phyloP scores from a whole-genome alignment of 73 alveolate genomes.

The Paraurostyla sp. region DNA sequence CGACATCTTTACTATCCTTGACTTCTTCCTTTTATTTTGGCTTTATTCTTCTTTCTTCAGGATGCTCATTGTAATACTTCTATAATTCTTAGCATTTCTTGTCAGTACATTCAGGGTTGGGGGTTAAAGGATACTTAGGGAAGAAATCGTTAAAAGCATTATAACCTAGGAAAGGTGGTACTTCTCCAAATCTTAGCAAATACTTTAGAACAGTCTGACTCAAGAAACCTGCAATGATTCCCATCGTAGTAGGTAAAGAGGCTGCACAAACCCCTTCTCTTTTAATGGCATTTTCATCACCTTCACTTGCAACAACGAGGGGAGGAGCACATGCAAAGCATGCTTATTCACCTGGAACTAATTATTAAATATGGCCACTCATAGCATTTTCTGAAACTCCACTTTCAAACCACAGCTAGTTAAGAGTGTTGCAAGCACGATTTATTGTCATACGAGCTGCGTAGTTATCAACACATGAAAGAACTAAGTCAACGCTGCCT shows the following conservation, averaged over 20 bases:
- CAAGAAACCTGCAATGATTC: slow-evolving; percentile 97
- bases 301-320: slow-evolving; percentile 95
- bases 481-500: slow-evolving; percentile 87
- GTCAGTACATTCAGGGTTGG: slow-evolving; percentile 94
- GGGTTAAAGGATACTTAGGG: slow-evolving; percentile 87
- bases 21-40: slow-evolving; percentile 76
- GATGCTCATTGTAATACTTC: slow-evolving; percentile 74
- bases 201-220: slow-evolving; percentile 92
- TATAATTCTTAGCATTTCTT: slow-evolving; percentile 84
- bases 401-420: slow-evolving; percentile 95
- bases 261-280: slow-evolving; percentile 99
- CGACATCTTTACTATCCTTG: slow-evolving; percentile 60
- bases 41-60: slow-evolving; percentile 60
- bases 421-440: slow-evolving; percentile 92
- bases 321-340: slow-evolving; percentile 99
- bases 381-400: slow-evolving; percentile 99
- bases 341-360: slow-evolving; percentile 97
- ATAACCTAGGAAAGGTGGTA: slow-evolving; percentile 88
- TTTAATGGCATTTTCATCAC: slow-evolving; percentile 95
- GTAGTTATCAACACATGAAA: slow-evolving; percentile 98
- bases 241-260: slow-evolving; percentile 99
- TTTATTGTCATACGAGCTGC: slow-evolving; percentile 99
- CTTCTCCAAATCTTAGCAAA: slow-evolving; percentile 93
- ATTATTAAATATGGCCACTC: slow-evolving; percentile 96
- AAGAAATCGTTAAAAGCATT: slow-evolving; percentile 94